A percentile compares a stretch with the other conserved stretches of the same genome.
Evolutionary conservation across 2,329 filamentous ascomycete genomes (phyloP).

Genomic region (Pyrenochaeta sp.): DNA sequence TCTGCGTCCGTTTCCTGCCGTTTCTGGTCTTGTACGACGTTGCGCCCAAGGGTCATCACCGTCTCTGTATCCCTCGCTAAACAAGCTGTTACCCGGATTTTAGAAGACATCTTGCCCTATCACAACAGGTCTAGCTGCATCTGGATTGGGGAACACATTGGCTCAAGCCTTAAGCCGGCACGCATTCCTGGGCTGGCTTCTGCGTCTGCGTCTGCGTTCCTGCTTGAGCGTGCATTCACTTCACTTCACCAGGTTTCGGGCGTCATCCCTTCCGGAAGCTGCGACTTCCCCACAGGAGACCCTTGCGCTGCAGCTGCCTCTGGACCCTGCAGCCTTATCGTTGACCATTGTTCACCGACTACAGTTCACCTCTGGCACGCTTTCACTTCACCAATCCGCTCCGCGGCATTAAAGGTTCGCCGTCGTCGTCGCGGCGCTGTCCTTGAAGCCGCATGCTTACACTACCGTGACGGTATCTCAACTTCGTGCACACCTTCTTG

Average conservation of each 20-base stretch:
- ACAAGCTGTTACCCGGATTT: slow-evolving; percentile 1
- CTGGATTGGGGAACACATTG: background rate
- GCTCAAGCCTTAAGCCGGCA: background rate
- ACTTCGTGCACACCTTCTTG: background rate
- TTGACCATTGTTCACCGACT: background rate
- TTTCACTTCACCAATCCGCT: background rate
- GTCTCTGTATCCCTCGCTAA: slow-evolving; percentile 8
- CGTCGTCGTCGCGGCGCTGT: background rate
- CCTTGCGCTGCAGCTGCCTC: slow-evolving; percentile 3
- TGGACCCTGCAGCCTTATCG: slow-evolving; percentile 9
- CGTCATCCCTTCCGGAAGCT: slow-evolving; percentile 1
- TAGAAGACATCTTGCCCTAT: slow-evolving; percentile 1
- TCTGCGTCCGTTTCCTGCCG: slow-evolving; percentile 12
- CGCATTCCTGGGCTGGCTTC: slow-evolving; percentile 2
- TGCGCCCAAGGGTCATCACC: slow-evolving; percentile 6
- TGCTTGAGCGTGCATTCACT: background rate
- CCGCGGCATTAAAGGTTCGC: background rate
- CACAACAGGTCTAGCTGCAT: slow-evolving; percentile 4
- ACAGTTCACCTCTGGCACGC: background rate
- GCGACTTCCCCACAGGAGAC: background rate
- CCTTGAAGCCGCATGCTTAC: background rate
- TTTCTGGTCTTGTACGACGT: slow-evolving; percentile 16
- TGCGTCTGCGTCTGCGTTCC: background rate
- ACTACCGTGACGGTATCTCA: background rate
- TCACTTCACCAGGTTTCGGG: background rate